These are phyloP conservation scores for Elsinoe australis DNA, from an alignment of 2,329 filamentous ascomycete genomes.

Conservation along the genomic window DNA sequence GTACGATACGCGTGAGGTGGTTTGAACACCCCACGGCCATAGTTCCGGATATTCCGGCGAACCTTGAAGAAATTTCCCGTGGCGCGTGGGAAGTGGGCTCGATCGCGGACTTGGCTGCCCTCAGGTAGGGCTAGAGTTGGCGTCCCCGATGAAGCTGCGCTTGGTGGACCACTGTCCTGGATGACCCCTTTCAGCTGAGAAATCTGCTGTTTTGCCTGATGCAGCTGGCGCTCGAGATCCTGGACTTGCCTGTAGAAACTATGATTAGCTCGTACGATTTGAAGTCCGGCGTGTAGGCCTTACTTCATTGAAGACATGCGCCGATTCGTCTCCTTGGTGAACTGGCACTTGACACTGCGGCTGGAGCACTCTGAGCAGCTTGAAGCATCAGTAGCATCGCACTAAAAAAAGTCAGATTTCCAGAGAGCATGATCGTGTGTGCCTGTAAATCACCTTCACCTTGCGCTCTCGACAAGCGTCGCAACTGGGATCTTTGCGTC, in stretches of 20 bases:
- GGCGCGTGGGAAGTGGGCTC: constrained; percentile 36
- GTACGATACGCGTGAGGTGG: constrained; percentile 62
- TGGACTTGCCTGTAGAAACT: constrained; percentile 64
- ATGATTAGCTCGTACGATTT: background rate
- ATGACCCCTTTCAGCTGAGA: constrained; percentile 61
- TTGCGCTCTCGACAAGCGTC: constrained; percentile 87
- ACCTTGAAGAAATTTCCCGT: constrained; percentile 65
- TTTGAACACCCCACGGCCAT: constrained; percentile 73
- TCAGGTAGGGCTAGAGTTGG: constrained; percentile 31
- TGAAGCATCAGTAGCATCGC: constrained; percentile 90
- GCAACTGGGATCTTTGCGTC: constrained; percentile 93
- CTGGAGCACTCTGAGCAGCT: constrained; percentile 97
- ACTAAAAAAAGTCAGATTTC: too few species aligned
- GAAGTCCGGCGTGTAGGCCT: constrained; percentile 25
- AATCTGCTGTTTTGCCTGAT: constrained; percentile 72
- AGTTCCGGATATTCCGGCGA: constrained; percentile 62
- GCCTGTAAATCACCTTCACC: too few species aligned
- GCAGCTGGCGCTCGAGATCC: constrained; percentile 87
- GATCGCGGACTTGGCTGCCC: constrained; percentile 31
- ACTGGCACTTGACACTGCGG: constrained; percentile 93
- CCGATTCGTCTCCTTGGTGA: constrained; percentile 97
- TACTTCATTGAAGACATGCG: constrained; percentile 98
- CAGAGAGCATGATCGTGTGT: too few species aligned
- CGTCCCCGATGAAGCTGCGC: constrained; percentile 32
- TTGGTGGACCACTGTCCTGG: constrained; percentile 40